A percentile compares a stretch with the other conserved stretches of the same genome.
Conservation (phyloP, 2,329 filamentous ascomycete species). For the Apiospora malaysiana region DNA sequence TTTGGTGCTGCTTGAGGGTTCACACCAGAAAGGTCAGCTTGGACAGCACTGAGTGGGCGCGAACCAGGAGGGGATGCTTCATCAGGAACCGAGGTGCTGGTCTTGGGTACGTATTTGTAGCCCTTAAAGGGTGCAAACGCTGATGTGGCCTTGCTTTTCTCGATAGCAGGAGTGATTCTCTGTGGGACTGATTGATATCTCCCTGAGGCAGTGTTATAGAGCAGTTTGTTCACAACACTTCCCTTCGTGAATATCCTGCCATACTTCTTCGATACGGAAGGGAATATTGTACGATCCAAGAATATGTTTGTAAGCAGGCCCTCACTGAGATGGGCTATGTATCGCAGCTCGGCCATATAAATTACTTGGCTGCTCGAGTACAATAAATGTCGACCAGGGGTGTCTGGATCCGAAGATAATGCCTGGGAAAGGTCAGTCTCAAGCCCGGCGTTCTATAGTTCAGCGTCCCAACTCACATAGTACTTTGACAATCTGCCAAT, state of each 20-base stretch:
- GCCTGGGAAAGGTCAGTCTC: neutral
- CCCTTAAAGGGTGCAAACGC: neutral
- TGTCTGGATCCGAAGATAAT: neutral
- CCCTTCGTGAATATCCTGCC: constrained; percentile 20
- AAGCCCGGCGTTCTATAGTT: too few relatives aligned
- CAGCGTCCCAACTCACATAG: constrained; percentile 20
- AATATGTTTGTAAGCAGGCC: constrained; percentile 14
- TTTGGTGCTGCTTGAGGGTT: constrained; percentile 17
- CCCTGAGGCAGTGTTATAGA: neutral
- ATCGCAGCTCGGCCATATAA: constrained; percentile 22
- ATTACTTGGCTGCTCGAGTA: constrained; percentile 10
- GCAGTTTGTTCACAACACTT: constrained; percentile 17
- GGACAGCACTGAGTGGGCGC: neutral
- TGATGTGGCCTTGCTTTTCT: neutral
- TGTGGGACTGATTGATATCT: neutral
- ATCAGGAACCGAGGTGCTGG: neutral
- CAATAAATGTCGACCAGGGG: constrained; percentile 11
- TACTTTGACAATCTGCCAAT: constrained; percentile 23
- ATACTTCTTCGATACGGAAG: neutral
- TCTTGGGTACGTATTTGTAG: neutral
- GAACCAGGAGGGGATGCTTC: neutral
- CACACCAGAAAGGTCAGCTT: neutral
- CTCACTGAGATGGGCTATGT: constrained; percentile 21
- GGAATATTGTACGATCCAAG: constrained; percentile 17
- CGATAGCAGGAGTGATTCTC: neutral